Evolutionary conservation across 1,284 basidiomycete species (phyloP), one percentile per base, ranked within the genome.

Genomic region (Inonotus hispidus): DNA sequence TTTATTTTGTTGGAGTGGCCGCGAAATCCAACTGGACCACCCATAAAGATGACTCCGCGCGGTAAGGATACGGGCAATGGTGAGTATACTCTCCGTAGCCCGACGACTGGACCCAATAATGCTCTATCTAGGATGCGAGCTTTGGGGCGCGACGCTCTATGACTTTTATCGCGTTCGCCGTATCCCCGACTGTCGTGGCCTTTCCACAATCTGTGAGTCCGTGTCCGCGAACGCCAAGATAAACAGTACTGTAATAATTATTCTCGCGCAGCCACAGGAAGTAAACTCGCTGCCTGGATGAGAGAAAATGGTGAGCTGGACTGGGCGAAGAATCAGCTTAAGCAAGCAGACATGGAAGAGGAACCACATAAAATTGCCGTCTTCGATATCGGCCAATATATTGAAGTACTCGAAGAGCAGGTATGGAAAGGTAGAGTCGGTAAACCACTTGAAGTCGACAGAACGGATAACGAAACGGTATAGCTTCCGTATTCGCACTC

Each of bases 111-210:
- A 65, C 70, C 0, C 77, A 78, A 50, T 71, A 71, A 0, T 63
- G 71, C n/a, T 67, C 68, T 6, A 7, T 3, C 23, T 16, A 61
- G 59, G 59, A 10, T 58, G 50, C 43, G 47, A 49, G 32, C 63
- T 75, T 11, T 82, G 78, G 80, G 78, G 77, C 19, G 75, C 71
- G 0, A 78, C 77, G 1, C 65, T 79, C 0, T 75, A 72, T 54
- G 79, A 82, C 59, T 74, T 82, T 53, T 82, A 70, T 60, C 10
- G n/a, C 0, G 69, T 74, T 8, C 11, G 53, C 1, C 71, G 72
- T 10, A 10, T 73, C 0, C 72, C 74, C 0, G 7, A 60, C 3
- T 4, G 66, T 0, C n/a, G 5, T 0, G 2, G 14, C 5, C 41
- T 66, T 2, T 11, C 63, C 0, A 68, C 73, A 1, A 66, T 67